Base-by-base conservation (phyloP, 768 basidiomycete species). In the Suillus sp. region DNA sequence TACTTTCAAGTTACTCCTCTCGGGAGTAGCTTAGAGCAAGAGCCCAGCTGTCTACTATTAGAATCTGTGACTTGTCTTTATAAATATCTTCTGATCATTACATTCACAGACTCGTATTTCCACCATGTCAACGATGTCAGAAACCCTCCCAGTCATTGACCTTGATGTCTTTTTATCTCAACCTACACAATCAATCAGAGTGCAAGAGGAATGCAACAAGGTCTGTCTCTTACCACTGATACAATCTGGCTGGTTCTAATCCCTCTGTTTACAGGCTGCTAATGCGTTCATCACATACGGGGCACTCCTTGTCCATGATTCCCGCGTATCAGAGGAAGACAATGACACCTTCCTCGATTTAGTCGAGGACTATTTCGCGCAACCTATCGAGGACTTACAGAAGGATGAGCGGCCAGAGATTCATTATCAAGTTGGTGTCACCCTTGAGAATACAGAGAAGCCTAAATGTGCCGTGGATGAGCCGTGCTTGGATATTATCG, bases 361-460 rank as follows among this genome's bases (percentile, higher is more conserved):
- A 54, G 81, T 96, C 48, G 96, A 99, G 73, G 93, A 96, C 74
- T 99, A 99, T 75, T 99, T 99, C 71, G 81, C 83, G 8, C 95
- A 95, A 72, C 83, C 88, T 0, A 71, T 80, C 38, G 76, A 78
- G 2, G 80, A 79, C 1, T 79, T 98, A 62, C 80, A 83, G 79
- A 80, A 84, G 67, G 96, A 98, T 66, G 89, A 93, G 72, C 85
- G 88, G 20, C 93, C 93, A 0, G 93, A 97, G 67, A 78, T 93
- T 13, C 87, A 91, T 61, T 98, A 94, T 75, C 96, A 98, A 77
- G 88, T 94, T 47, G 95, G 96, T 2, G 94, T 95, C 5, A 97
- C 95, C 5, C 86, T 96, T n/a, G 94, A 96, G 77, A 95, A 96
- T 74, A 98, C 95, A 2, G 96, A 97, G 78, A 94, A 93, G 70